Evolutionary conservation across 1,284 basidiomycete species (phyloP).

Genomic region (Mycena sp.): DNA sequence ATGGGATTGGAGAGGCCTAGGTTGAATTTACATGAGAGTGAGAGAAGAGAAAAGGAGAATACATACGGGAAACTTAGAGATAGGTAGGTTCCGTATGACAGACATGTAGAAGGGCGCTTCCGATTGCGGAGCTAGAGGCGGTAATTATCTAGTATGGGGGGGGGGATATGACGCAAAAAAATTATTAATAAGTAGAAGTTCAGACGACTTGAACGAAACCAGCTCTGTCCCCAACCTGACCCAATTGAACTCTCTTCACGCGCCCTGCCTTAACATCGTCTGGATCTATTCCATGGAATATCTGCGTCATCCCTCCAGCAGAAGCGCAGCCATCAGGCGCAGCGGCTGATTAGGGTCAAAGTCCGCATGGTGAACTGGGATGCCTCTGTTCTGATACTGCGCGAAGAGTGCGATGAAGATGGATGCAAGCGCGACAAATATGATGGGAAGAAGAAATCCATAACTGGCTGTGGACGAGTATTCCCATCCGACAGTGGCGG

Average conservation of each 20-base stretch:
- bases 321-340: conserved; percentile 15
- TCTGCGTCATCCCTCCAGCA: conserved; percentile 8
- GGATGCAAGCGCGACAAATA: neutral
- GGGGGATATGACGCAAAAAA: too few species aligned
- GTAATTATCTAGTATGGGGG: too few species aligned
- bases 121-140: too few species aligned
- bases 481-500: conserved; percentile 3
- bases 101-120: too few species aligned
- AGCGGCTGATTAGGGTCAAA: conserved; percentile 8
- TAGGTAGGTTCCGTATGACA: too few species aligned
- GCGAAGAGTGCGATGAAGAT: neutral
- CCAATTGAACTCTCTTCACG: neutral
- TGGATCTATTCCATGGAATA: neutral
- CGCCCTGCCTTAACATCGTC: neutral
- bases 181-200: too few species aligned
- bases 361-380: neutral
- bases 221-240: neutral
- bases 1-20: too few species aligned
- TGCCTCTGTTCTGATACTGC: neutral
- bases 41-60: too few species aligned
- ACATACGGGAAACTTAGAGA: too few species aligned
- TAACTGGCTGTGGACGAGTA: neutral
- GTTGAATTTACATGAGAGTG: too few species aligned
- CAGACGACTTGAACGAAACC: conserved; percentile 6
- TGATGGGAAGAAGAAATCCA: conserved; percentile 1